Evolutionary conservation across 768 basidiomycete species (phyloP), one percentile per base, ranked within the genome.

Genomic region (Panaeolus papilionaceus): DNA sequence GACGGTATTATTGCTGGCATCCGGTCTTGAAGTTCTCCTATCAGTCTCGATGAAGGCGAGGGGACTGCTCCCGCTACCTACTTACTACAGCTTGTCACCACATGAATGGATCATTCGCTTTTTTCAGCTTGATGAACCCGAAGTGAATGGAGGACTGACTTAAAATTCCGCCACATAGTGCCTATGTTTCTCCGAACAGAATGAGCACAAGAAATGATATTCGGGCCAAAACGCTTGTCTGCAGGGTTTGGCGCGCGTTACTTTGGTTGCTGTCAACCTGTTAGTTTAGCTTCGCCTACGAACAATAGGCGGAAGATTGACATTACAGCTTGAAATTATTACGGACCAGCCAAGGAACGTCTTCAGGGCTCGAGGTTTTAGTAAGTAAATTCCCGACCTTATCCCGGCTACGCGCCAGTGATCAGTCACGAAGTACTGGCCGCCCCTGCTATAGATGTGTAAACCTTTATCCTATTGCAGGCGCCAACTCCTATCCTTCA

Each of bases 1-100:
- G 72, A 77, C 61, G 81, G 81, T 37, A 82, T 82, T 49, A 74
- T 78, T n/a, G 74, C 71, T 26, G 76, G 73, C 10, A 74, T 69
- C 20, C 61, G 61, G 14, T 66, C 45, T 58, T 61, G 38, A 47
- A 45, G 54, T 51, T 49, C 39, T 51, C 47, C 6, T 51, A 51
- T 51, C 20, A 51, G 11, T 16, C 11, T 20, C 7, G 20, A 47
- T 47, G 33, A 33, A 33, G 33, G 33, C 39, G 39, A 11, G 39
- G 10, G 39, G 39, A 40, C 39, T 14, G 33, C 39, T 16, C 16
- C 16, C 44, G 18, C 16, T 45, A 14, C 16, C 18, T 20, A 20
- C n/a, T 16, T 45, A n/a, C 44, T 16, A 23, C 47, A 49, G 20
- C 9, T 7, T 26, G 47, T 26, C 47, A 23, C 3, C 47, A 23